phyloP scores from a whole-genome alignment of 352 stramenopile species.

The Pythium phragmiticola region DNA sequence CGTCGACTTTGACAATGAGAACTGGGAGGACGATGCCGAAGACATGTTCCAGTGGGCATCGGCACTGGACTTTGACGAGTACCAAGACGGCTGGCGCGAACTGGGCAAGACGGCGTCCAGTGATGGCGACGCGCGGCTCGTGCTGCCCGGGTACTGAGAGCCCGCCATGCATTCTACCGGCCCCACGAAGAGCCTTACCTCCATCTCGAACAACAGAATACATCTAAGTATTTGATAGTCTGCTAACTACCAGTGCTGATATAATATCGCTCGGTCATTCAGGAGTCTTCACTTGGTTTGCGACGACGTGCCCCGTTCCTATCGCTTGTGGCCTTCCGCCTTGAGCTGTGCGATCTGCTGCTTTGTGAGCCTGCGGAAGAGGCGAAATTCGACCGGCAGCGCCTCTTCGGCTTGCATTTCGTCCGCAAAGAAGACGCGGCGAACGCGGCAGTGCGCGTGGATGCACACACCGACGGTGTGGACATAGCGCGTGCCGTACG shows the following conservation, averaged over 20 bases:
- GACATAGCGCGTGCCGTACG: conserved; percentile 44
- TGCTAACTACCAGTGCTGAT: background rate
- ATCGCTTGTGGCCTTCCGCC: background rate
- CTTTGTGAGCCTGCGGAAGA: conserved; percentile 48
- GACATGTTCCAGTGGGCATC: conserved; percentile 73
- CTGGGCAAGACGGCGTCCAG: conserved; percentile 63
- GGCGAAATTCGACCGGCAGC: conserved; percentile 49
- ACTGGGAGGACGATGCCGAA: conserved; percentile 65
- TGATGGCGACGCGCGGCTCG: conserved; percentile 23
- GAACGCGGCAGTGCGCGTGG: conserved; percentile 56
- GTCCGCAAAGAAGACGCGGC: conserved; percentile 58
- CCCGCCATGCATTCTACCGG: too few species aligned
- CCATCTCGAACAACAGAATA: too few species aligned
- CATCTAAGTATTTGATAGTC: background rate
- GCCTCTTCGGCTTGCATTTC: conserved; percentile 36
- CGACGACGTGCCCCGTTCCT: background rate
- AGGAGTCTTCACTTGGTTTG: background rate
- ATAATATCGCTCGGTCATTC: too few species aligned
- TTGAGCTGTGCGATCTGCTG: conserved; percentile 24
- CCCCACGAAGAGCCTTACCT: background rate
- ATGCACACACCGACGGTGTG: conserved; percentile 46
- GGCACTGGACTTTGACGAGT: conserved; percentile 71
- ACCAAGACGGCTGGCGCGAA: conserved; percentile 61
- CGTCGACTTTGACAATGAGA: conserved; percentile 65
- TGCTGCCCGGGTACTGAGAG: background rate